Base-by-base conservation (phyloP, 75 land plant genomes). In the Pinus albicaulis region DNA sequence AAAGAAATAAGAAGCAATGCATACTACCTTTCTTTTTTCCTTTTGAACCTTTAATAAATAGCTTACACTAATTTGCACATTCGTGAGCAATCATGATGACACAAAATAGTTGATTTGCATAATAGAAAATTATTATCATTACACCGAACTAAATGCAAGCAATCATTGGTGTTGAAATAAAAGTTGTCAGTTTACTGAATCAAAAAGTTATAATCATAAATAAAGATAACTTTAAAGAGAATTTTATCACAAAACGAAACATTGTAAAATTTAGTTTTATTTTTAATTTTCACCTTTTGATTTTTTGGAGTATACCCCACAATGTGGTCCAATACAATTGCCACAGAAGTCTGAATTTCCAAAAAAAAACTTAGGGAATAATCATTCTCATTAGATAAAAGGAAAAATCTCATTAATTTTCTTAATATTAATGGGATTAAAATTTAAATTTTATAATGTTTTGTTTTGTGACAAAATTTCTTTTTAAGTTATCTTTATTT, bases 61-160 rank as follows among this genome's bases (percentile, higher is more conserved):
- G 73, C 19, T 74, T 63, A 13, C 84, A 76, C n/a, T 59, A 78
- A 56, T 88, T 81, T 20, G 90, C 86, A 5, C 85, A 59, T 38
- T 88, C 88, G 10, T 77, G 85, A 25, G 90, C 86, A 7, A 84
- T 77, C 22, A 91, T 60, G 56, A 86, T 86, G 87, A 91, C 76
- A 59, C 88, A 77, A 56, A 88, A 81, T n/a, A n/a, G n/a, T n/a
- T n/a, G n/a, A n/a, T n/a, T n/a, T n/a, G n/a, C n/a, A n/a, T n/a
- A n/a, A n/a, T n/a, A n/a, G n/a, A n/a, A n/a, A n/a, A n/a, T n/a
- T 74, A 91, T 62, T 12, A 84, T 80, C 15, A 91, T 81, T 5
- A 85, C 83, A 59, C 87, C 90, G 59, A 91, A 62, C 17, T 88
- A 84, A 78, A 91, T 91, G 4, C 90, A 90, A 5, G 88, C 74